Percentiles rank a stretch among this genome's conserved stretches.
These are phyloP conservation scores for Phytopythium boreale DNA, from an alignment of 352 stramenopile genomes.

Conservation along the genomic window DNA sequence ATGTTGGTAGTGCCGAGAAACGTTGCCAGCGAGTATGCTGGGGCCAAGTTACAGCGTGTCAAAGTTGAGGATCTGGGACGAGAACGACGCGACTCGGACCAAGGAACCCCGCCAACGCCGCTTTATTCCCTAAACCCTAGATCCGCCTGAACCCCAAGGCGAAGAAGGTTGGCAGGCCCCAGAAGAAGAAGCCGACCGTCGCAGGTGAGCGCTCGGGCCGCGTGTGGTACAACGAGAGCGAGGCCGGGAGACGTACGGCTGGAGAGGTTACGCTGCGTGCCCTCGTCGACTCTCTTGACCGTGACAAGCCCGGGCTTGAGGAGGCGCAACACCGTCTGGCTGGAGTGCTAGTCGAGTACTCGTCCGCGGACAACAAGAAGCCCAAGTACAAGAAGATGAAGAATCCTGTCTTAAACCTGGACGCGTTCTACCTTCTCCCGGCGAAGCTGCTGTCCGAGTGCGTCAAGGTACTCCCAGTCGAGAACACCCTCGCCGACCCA, in stretches of 20 bases:
- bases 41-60: too few relatives aligned
- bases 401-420: conserved; percentile 6
- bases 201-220: neutral
- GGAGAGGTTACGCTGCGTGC: neutral
- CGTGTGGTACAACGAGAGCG: neutral
- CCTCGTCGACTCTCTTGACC: neutral
- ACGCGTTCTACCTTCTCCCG: neutral
- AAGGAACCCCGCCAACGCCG: too few relatives aligned
- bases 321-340: neutral
- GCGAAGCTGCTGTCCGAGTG: neutral
- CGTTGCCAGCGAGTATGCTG: too few relatives aligned
- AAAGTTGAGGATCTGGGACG: too few relatives aligned
- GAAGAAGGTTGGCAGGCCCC: neutral
- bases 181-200: neutral
- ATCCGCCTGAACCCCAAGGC: neutral
- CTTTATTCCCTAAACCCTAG: too few relatives aligned
- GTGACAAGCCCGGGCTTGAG: neutral
- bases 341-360: neutral
- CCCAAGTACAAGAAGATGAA: neutral
- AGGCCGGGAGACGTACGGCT: neutral
- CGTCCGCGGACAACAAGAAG: neutral
- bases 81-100: too few relatives aligned
- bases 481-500: too few relatives aligned
- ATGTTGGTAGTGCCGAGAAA: too few relatives aligned
- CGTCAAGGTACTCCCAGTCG: too few relatives aligned